A percentile compares a stretch with the other conserved stretches of the same genome.
These are phyloP conservation scores for Austroboletus novae-zelandiae DNA, from an alignment of 1,284 basidiomycete species.

Conservation along the genomic window DNA sequence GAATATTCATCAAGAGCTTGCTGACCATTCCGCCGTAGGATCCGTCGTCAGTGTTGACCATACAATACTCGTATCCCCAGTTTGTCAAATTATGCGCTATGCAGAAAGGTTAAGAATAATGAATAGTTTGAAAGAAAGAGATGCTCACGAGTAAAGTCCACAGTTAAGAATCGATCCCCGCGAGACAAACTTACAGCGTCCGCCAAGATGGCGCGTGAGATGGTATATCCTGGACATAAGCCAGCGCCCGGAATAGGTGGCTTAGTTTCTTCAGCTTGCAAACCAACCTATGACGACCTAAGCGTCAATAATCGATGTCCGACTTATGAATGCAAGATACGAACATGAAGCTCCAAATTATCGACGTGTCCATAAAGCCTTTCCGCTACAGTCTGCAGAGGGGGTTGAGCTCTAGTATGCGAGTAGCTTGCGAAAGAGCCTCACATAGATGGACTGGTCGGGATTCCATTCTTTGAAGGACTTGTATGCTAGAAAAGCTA, in stretches of 20 bases:
- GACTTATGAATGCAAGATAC: conserved; percentile 11
- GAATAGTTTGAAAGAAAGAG: neutral
- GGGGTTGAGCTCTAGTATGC: conserved; percentile 2
- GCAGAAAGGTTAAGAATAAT: neutral
- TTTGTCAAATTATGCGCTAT: conserved; percentile 68
- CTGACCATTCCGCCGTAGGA: conserved; percentile 71
- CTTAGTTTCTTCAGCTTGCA: conserved; percentile 78
- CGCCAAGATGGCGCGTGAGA: conserved; percentile 79
- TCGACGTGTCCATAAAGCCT: conserved; percentile 73
- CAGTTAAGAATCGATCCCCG: conserved; percentile 79
- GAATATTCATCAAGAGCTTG: conserved; percentile 67
- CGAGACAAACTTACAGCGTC: conserved; percentile 75
- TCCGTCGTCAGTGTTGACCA: conserved; percentile 60
- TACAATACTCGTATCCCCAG: conserved; percentile 76
- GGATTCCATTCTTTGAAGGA: conserved; percentile 80
- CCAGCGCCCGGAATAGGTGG: conserved; percentile 72
- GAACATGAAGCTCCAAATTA: conserved; percentile 71
- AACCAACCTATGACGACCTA: conserved; percentile 49
- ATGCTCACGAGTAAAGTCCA: conserved; percentile 65
- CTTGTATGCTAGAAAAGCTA: conserved; percentile 44
- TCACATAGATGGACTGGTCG: conserved; percentile 58
- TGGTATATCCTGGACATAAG: conserved; percentile 83
- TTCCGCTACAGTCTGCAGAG: conserved; percentile 55
- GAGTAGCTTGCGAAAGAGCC: conserved; percentile 17
- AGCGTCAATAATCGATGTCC: neutral